Conservation (phyloP, 768 basidiomycete species). For the Tylopilus subfusipes region DNA sequence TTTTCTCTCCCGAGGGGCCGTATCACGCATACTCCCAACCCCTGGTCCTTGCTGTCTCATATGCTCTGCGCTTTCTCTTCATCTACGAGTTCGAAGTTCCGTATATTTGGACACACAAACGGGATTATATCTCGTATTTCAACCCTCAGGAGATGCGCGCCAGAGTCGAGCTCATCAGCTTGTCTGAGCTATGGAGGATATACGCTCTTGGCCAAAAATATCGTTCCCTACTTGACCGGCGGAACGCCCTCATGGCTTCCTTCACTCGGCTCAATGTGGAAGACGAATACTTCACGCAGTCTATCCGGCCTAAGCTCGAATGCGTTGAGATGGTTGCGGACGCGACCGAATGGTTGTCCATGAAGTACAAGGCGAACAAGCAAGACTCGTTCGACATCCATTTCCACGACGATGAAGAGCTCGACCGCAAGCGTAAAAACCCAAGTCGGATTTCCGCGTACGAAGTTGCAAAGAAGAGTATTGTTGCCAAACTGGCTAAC, state of each 20-base stretch:
- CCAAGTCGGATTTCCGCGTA: conserved; percentile 84
- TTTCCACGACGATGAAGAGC: conserved; percentile 66
- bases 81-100: conserved; percentile 90
- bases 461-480: conserved; percentile 76
- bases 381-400: conserved; percentile 58
- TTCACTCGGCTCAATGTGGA: conserved; percentile 65
- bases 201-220: conserved; percentile 87
- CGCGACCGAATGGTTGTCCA: conserved; percentile 82
- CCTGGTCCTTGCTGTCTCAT: conserved; percentile 76
- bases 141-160: conserved; percentile 60
- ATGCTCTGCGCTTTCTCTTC: conserved; percentile 78
- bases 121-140: conserved; percentile 85
- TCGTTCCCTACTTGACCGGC: conserved; percentile 77
- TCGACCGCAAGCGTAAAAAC: conserved; percentile 66
- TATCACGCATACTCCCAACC: conserved; percentile 58
- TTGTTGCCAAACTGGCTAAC: conserved; percentile 75
- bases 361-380: conserved; percentile 79
- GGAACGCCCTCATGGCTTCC: conserved; percentile 54
- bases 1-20: conserved; percentile 62
- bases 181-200: conserved; percentile 89
- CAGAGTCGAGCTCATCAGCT: conserved; percentile 67
- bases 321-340: conserved; percentile 89
- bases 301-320: conserved; percentile 64
- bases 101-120: conserved; percentile 90
- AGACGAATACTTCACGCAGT: conserved; percentile 74